These are phyloP conservation scores for Dictyostelium intermedium DNA, from an alignment of 78 protist species.

Conservation along the genomic window DNA sequence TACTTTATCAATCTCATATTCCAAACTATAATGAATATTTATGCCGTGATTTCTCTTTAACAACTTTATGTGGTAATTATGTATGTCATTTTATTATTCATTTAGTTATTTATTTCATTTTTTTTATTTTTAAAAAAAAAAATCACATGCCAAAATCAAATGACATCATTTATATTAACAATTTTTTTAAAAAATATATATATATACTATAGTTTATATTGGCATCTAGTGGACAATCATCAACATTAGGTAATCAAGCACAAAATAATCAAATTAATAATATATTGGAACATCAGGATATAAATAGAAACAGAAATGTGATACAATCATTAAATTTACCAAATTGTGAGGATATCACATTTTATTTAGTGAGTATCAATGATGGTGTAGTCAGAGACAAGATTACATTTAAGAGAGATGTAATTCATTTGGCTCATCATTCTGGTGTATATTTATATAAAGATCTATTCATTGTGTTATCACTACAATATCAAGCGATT, in stretches of 20 bases:
- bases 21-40: constrained; percentile 50
- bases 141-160: neutral
- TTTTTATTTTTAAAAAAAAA: neutral
- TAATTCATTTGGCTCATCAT: constrained; percentile 75
- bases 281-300: neutral
- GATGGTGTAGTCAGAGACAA: constrained; percentile 57
- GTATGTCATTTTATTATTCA: constrained; percentile 9
- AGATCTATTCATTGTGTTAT: constrained; percentile 53
- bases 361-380: constrained; percentile 48
- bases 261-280: neutral
- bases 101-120: too few species aligned
- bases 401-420: constrained; percentile 52
- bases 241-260: neutral
- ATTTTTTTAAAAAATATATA: neutral
- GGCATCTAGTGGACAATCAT: constrained; percentile 19
- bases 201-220: constrained; percentile 23
- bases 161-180: too few species aligned
- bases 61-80: constrained; percentile 71
- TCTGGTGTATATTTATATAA: constrained; percentile 65
- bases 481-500: constrained; percentile 54
- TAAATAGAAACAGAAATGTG: neutral
- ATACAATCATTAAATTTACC: constrained; percentile 27
- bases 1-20: constrained; percentile 17
- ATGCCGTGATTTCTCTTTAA: constrained; percentile 58
- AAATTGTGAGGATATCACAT: constrained; percentile 72